Base-by-base conservation (phyloP, 768 basidiomycete species). In the Boletus fagicola region DNA sequence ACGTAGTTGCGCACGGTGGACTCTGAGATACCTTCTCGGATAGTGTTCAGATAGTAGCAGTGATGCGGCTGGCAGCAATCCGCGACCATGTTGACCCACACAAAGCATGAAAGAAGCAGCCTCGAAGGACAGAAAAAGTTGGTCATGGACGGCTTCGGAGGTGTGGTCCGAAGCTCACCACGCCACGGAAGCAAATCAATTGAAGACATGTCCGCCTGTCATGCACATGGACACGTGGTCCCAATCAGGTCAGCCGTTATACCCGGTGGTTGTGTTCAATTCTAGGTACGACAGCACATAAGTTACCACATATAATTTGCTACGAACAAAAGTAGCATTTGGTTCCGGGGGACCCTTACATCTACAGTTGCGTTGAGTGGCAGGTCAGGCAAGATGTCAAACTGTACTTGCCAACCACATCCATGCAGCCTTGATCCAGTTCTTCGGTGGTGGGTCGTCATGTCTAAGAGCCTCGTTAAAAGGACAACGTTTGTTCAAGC, bases 391-490 rank as follows among this genome's bases (percentile, higher is more conserved):
- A 24, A 26, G 20, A 13, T 30, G 20, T 38, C 20, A 20, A 24
- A 16, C 5, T 42, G 38, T 31, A 57, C 67, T 64, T 56, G 35
- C 69, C 51, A 62, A 39, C 69, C 52, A 63, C 38, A 46, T 46
- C 62, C 64, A 70, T 30, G 57, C 26, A 16, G 62, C 56, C 51
- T 64, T 54, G 1, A 62, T 35, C 48, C 52, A 51, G 43, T 67
- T 65, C 42, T 48, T 70, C 28, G 68, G 61, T n/a, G 46, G 57
- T n/a, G 53, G 58, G 26, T 69, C 62, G 2, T 64, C 60, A 30
- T 62, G 39, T 15, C 60, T 69, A 28, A 40, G 3, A 36, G 51
- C 31, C 30, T 39, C 10, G 36, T 67, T 31, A 53, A 26, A 47
- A 5, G 6, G 22, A 18, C 36, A 6, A 40, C 1, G 9, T 12